Base-by-base conservation (phyloP, 2,329 filamentous ascomycete species). In the Neofusicoccum ribis region DNA sequence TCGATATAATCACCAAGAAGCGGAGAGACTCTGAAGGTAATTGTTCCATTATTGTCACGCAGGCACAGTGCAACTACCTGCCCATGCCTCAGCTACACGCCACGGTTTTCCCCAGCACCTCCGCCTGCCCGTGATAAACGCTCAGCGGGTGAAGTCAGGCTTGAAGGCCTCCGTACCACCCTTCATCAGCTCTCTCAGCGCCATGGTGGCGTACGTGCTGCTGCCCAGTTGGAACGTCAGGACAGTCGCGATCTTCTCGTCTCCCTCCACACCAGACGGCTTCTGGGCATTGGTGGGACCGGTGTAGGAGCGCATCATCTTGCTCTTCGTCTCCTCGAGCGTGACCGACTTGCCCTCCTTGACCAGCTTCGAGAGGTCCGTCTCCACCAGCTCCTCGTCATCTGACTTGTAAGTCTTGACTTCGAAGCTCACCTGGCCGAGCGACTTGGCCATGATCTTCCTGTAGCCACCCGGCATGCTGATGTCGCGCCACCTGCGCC, bases 401-500 rank as follows among this genome's bases (percentile, higher is more conserved):
- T 39, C 62, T 2, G 46, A 39, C 43, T 6, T 27, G 56, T 65
- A 61, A 27, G 41, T 34, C 72, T 85, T 88, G 11, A 97, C 85
- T 66, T 91, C 86, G 65, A 88, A 89, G 11, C 83, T 85, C 7
- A 91, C 86, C 34, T 83, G 79, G 7, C 83, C 78, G 2, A 86
- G 85, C 72, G 93, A 91, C 23, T 85, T 85, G 39, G 91, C 88
- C 70, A 98, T 85, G 34, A 97, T 75, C 77, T 94, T 95, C 68
- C 95, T 88, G 78, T 99, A 99, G 31, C 90, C 87, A 2, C 95
- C 96, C 56, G 90, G 91, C 1, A 99, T 83, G 75, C 91, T 96
- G 73, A 95, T 90, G 72, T 98, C 95, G 73, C 90, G 90, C 80
- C 93, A 92, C 60, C 86, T 85, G 17, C 94, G 87, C 12, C 91